A percentile compares a stretch with the other conserved stretches of the same genome.
phyloP scores from a whole-genome alignment of 345 rosid species.

The Noccaea caerulescens region DNA sequence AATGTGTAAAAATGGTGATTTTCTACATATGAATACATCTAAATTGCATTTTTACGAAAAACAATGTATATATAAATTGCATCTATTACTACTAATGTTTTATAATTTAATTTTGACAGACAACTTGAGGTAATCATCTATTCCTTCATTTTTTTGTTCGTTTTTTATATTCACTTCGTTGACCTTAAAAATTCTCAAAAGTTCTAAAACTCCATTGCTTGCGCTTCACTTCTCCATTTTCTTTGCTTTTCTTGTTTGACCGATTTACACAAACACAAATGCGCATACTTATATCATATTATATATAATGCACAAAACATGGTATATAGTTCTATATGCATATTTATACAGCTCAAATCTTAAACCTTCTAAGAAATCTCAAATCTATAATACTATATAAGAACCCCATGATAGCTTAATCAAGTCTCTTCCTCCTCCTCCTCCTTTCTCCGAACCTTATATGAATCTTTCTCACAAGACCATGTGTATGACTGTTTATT shows the following conservation, averaged over 20 bases:
- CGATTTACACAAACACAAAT: constrained; percentile 28
- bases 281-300: constrained; percentile 19
- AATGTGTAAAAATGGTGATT: no score
- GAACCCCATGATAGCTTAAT: constrained; percentile 22
- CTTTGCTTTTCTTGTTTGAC: constrained; percentile 44
- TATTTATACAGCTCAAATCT: background rate
- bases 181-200: constrained; percentile 18
- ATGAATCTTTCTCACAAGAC: constrained; percentile 33
- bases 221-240: constrained; percentile 36
- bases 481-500: constrained; percentile 23
- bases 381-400: background rate
- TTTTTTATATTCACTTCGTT: constrained; percentile 15
- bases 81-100: background rate
- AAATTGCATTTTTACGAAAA: background rate
- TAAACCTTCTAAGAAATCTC: constrained; percentile 23
- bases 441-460: background rate
- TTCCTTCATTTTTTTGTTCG: background rate
- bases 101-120: constrained; percentile 31
- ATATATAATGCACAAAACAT: constrained; percentile 18
- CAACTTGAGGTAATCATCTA: constrained; percentile 32
- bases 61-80: background rate
- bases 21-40: background rate
- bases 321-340: background rate
- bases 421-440: background rate
- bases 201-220: constrained; percentile 31